Base-by-base conservation (phyloP, 371 early-diverging fungal species). In the Mucor irregularis region DNA sequence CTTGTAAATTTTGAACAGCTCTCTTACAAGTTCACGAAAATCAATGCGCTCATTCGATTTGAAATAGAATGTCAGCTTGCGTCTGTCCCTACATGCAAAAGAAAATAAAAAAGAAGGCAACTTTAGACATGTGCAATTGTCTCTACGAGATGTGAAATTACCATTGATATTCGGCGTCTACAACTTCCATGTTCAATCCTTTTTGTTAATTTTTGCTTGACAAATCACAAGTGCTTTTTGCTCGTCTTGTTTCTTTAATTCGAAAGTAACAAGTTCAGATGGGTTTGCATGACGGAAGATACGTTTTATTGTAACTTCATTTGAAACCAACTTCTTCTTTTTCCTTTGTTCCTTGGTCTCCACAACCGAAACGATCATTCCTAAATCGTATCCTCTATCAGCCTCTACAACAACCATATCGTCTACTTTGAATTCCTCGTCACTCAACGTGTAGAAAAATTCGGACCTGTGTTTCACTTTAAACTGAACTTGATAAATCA, bases 1-100 rank as follows among this genome's bases (percentile, higher is more conserved):
- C 80, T 99, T 99, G 81, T 97, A 99, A 31, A 95, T 90, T 69
- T 96, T 97, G 82, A 99, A 99, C 45, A 99, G 80, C 48, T 99
- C 99, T 37, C 96, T 90, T 31, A 99, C 99, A 43, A 99, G 82
- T 66, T 99, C 99, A 46, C 99, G 85, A 73, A 99, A 99, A 71
- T 99, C 99, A 58, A 99, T 92, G 47, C 99, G 86, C 44, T 90
- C 87, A 46, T 94, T 93, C 14, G 96, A 92, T 6, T 88, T 83
- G 73, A 94, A 98, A 73, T 92, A 96, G 62, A 96, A 96, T 0
- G 96, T 98, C 51, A 98, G 79, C 80, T 96, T 96, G 66, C 94
- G 90, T 25, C 97, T 87, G 71, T 98, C 97, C 90, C 90, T 89
- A 29, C 14, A 30, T 33, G 19, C 10, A 30, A 25, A 24, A 35